Conservation (phyloP, 768 basidiomycete genomes). For the Nidularia pulvinata region DNA sequence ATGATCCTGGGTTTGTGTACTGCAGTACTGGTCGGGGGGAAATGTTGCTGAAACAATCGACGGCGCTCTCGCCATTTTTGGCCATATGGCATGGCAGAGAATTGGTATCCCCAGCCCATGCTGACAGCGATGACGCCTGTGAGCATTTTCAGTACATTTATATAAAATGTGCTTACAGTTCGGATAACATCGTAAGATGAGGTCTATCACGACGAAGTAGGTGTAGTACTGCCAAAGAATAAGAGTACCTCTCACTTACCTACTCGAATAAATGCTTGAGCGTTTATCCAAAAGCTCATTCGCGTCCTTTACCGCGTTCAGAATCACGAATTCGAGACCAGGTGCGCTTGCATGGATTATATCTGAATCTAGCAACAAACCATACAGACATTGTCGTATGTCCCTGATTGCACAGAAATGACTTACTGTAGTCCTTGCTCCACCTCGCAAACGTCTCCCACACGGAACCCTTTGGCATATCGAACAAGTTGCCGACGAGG, state of each 20-base stretch:
- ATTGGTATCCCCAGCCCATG: not conserved
- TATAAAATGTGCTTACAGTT: not conserved
- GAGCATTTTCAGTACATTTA: not conserved
- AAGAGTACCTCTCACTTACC: conserved; percentile 1
- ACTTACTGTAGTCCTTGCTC: not conserved
- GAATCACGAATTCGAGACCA: conserved; percentile 5
- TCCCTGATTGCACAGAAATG: not conserved
- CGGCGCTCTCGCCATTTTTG: not conserved
- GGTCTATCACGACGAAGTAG: not conserved
- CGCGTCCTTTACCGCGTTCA: conserved; percentile 8
- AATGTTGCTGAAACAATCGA: not conserved
- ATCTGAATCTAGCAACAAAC: not conserved
- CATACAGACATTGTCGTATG: not conserved
- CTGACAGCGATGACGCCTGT: not conserved
- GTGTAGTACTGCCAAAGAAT: not conserved
- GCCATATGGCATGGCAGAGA: not conserved
- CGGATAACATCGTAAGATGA: not conserved
- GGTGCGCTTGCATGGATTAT: conserved; percentile 2
- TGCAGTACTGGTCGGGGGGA: not conserved
- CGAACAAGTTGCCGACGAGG: not conserved
- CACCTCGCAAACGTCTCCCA: not conserved
- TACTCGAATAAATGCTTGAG: conserved; percentile 7
- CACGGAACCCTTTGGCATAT: not conserved
- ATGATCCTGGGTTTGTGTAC: not conserved
- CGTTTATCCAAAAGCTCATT: conserved; percentile 8